Evolutionary conservation across 2,329 filamentous ascomycete species (phyloP).

Genomic region (Dactylellina cionopaga): DNA sequence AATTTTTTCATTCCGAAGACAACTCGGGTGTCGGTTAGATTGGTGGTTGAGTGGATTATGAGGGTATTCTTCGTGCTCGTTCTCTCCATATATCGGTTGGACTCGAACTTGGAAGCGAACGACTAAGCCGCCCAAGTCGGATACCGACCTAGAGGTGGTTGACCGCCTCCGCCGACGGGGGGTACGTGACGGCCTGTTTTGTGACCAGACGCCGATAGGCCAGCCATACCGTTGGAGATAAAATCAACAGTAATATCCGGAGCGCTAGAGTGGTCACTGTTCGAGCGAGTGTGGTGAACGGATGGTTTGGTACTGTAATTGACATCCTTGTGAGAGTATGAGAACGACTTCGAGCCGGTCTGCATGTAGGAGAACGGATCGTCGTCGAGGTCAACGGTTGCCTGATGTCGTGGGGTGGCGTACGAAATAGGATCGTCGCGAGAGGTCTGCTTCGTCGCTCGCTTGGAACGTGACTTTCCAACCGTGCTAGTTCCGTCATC

Average conservation of each 20-base stretch:
- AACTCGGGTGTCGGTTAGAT: no score
- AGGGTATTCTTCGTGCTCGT: neutral
- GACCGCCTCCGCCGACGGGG: conserved; percentile 33
- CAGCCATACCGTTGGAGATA: conserved; percentile 22
- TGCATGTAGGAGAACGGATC: conserved; percentile 41
- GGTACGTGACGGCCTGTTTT: conserved; percentile 37
- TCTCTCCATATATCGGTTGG: neutral
- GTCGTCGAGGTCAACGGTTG: conserved; percentile 36
- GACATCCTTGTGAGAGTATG: conserved; percentile 42
- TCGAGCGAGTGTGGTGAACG: conserved; percentile 26
- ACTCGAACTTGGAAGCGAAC: neutral
- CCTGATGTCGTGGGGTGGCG: conserved; percentile 26
- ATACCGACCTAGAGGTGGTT: conserved; percentile 19
- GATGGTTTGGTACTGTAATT: conserved; percentile 33
- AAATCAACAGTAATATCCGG: conserved; percentile 38
- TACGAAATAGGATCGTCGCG: conserved; percentile 42
- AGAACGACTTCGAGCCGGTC: conserved; percentile 22
- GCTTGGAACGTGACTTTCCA: conserved; percentile 37
- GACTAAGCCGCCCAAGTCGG: conserved; percentile 39
- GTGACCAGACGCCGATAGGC: conserved; percentile 25
- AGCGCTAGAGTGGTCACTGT: conserved; percentile 35
- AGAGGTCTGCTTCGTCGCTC: conserved; percentile 36
- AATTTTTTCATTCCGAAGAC: conserved; percentile 7
- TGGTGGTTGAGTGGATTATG: neutral
- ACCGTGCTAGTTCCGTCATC: conserved; percentile 39